Base-by-base conservation (phyloP, 495 filamentous ascomycete species). In the Xylaria grammica region DNA sequence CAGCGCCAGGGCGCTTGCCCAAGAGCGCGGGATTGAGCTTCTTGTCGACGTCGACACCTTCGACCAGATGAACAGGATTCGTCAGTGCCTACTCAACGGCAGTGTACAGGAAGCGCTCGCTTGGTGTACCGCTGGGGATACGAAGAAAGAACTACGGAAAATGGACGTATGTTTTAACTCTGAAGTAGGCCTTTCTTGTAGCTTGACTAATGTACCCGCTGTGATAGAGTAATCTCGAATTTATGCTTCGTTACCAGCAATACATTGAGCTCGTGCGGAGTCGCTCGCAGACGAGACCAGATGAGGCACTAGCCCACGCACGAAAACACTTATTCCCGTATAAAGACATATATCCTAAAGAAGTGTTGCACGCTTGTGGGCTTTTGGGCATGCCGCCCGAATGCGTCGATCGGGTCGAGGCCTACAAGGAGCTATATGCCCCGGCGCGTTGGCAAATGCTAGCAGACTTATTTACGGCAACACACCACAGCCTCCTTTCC, bases 201-300 rank as follows among this genome's bases (percentile, higher is more conserved):
- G 2, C 22, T 29, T 32, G 9, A 3, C 13, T 22, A 17, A 15
- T 45, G 20, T 44, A 19, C 51, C n/a, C n/a, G 19, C 42, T 24
- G 3, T 27, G 19, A 62, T 75, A 94, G 89, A 93, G 89, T 68
- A 92, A 90, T 54, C 84, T 99, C 29, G 96, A 98, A 74, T 95
- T 96, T 72, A 90, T 96, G 82, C 84, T 99, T 10, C 87, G 96
- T n/a, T 81, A 96, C 67, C 95, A 99, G 76, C 93, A 98, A 73
- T 97, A 91, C 74, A 93, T 98, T 66, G 95, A 98, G 73, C 82
- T 97, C 61, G 85, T 96, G 55, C 83, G 95, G 45, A 86, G 79
- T 38, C 82, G 83, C 46, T 77, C 87, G 19, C 80, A 74, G 32
- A 50, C 70, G 4, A 91, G 90, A 67, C 81, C 89, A 27, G 69